A percentile compares a stretch with the other conserved stretches of the same genome.
These are phyloP conservation scores for Ottelia alismoides DNA, from an alignment of 106 monocot genomes.

Conservation along the genomic window DNA sequence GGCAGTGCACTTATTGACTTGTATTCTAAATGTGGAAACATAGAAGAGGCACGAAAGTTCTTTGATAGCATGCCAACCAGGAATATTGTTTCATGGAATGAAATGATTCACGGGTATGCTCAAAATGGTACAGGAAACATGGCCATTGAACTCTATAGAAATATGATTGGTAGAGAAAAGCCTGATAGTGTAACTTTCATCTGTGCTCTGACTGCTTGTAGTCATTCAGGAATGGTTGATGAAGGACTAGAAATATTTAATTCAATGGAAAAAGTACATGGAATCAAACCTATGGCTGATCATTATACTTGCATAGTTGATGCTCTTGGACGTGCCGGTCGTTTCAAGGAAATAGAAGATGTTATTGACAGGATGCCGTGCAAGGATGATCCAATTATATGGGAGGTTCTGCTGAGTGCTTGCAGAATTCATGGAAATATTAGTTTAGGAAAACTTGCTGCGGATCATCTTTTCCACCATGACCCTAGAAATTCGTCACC, in stretches of 20 bases:
- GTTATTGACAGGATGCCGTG: slow-evolving; percentile 47
- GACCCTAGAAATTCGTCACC: slow-evolving; percentile 63
- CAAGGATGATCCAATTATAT: slow-evolving; percentile 71
- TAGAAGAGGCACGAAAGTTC: slow-evolving; percentile 43
- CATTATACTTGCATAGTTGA: slow-evolving; percentile 87
- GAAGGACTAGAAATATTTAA: slow-evolving; percentile 39
- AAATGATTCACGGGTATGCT: slow-evolving; percentile 94
- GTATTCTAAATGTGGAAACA: slow-evolving; percentile 79
- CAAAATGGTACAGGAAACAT: slow-evolving; percentile 57
- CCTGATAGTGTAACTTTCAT: slow-evolving; percentile 70
- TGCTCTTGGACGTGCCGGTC: slow-evolving; percentile 59
- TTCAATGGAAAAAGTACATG: slow-evolving; percentile 48
- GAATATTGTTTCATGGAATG: slow-evolving; percentile 90
- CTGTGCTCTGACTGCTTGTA: slow-evolving; percentile 74
- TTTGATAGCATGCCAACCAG: slow-evolving; percentile 56
- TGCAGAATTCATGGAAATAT: slow-evolving; percentile 63
- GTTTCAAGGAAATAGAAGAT: slow-evolving; percentile 46
- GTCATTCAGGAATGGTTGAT: slow-evolving; percentile 66
- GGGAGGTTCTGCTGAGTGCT: slow-evolving; percentile 83
- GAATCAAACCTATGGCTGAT: slow-evolving; percentile 47
- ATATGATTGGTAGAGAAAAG: slow-evolving; percentile 50
- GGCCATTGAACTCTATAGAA: slow-evolving; percentile 52
- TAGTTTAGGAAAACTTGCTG: slow-evolving; percentile 50
- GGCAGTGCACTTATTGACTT: slow-evolving; percentile 77
- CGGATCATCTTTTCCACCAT: slow-evolving; percentile 56